Base-by-base conservation (phyloP, 768 basidiomycete genomes). In the Phylloporus sp. region DNA sequence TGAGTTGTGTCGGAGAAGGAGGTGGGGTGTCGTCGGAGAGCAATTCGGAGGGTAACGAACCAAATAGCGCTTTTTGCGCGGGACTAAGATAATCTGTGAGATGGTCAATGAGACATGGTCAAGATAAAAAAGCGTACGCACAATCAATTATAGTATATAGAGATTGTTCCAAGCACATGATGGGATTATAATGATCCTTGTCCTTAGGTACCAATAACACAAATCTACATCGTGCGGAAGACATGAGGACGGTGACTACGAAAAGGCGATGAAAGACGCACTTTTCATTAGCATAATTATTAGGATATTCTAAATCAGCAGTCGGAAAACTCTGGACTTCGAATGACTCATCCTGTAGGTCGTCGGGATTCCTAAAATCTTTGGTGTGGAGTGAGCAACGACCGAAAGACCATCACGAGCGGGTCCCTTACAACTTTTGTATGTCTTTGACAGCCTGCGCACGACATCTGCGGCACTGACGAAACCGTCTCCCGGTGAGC, bases 151-250 rank as follows among this genome's bases (percentile, higher is more conserved):
- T 90, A 44, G 82, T 82, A 65, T 84, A 77, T 26, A 93, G 68
- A 11, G 84, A 78, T 53, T 77, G 75, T 71, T 89, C 86, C 29
- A 93, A 72, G 62, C 87, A 87, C 75, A 85, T 78, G 50, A 93
- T 85, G 13, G 91, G 91, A 64, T 88, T 86, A 68, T 91, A 93
- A 58, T 91, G 88, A 59, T 93, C 89, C 58, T 82, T 82, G 73
- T 93, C 90, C 61, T 84, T 88, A 27, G 91, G 91, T 39, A 78
- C 82, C 47, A 92, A 77, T 53, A 92, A 76, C 55, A 88, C 78
- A 71, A 83, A 92, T 65, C 88, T 91, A 18, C 0, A 50, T 12
- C 54, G 47, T 6, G 12, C 2, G 38, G 23, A 15, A 5, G 24
- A 38, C 20, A 45, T 53, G 59, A 52, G 31, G 16, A 39, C n/a